Base-by-base conservation (phyloP, 352 stramenopile species). In the Pythium sukuiense region DNA sequence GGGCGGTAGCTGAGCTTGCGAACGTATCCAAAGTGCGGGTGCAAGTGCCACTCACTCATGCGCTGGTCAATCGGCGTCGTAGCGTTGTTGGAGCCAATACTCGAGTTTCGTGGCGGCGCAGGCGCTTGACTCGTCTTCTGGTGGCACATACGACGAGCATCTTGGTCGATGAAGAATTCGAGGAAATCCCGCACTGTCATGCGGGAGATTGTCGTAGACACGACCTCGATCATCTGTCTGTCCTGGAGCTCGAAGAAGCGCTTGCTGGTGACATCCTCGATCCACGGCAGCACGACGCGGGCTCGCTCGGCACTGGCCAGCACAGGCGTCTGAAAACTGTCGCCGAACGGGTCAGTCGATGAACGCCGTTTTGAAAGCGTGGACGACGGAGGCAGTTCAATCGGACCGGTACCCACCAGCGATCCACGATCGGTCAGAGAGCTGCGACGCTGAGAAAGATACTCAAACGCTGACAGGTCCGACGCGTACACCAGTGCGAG, bases 401-500 rank as follows among this genome's bases (percentile, higher is more conserved):
- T 67, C 14, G 61, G 20, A 2, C 37, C 37, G 14, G 52, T 61
- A 6, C 55, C 61, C 1, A 39, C 39, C n/a, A 67, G 29, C 11
- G 50, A 60, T 35, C 48, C 52, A 12, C 52, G 14, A 3, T 54
- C 61, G 12, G 37, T 24, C 16, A 56, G 9, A 16, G 61, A 62
- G 1, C 3, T 6, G 8, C 55, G 53, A 29, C 53, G 64, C 41
- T 58, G 33, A 1, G 65, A 66, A 3, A 67, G 54, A 14, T 61
- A 66, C 52, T 70, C 66, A 60, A 93, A 82, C 2, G 83, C 71
- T 32, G 77, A 76, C 29, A 92, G 66, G 27, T 91, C 78, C 11
- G 85, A 85, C n/a, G 83, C 77, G 64, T 94, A 94, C 11, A 83
- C 67, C 0, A 94, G 55, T 11, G 77, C 71, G 14, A 94, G 69